Conservation (phyloP, 371 early-diverging fungal genomes). For the Syncephalastrum sp. region DNA sequence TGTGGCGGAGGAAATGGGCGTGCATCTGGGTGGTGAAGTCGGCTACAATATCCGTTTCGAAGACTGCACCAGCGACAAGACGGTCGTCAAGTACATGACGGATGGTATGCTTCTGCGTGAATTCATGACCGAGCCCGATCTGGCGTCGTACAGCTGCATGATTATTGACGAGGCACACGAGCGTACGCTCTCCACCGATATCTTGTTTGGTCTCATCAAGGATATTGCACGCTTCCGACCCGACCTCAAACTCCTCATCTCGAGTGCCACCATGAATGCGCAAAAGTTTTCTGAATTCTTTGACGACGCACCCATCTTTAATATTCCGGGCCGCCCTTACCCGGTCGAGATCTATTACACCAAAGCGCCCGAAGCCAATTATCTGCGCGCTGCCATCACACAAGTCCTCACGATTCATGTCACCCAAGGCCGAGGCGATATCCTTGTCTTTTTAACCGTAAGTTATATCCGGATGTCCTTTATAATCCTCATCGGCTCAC, state of each 20-base stretch:
- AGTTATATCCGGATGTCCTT: constrained; percentile 5
- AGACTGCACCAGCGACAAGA: constrained; percentile 95
- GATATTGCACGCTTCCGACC: constrained; percentile 94
- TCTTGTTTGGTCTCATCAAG: constrained; percentile 96
- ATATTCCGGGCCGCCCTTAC: constrained; percentile 90
- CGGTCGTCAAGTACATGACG: constrained; percentile 97
- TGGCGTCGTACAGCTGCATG: constrained; percentile 86
- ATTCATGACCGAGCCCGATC: constrained; percentile 96
- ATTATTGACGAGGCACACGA: constrained; percentile 99
- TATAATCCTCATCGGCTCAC: too few species aligned
- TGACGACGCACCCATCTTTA: constrained; percentile 94
- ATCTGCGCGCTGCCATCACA: constrained; percentile 92
- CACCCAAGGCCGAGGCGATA: constrained; percentile 89
- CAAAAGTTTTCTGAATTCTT: constrained; percentile 95
- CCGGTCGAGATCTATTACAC: constrained; percentile 96
- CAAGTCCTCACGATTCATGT: constrained; percentile 97
- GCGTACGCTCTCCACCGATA: constrained; percentile 95
- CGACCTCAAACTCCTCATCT: constrained; percentile 93
- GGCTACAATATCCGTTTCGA: constrained; percentile 99
- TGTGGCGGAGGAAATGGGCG: constrained; percentile 95
- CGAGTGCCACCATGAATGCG: constrained; percentile 99
- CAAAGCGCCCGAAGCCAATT: constrained; percentile 96
- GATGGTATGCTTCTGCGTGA: constrained; percentile 99
- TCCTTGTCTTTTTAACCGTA: constrained; percentile 96
- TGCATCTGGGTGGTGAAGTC: constrained; percentile 90